Evolutionary conservation across 2,329 filamentous ascomycete genomes (phyloP), one percentile per base, ranked within the genome.

Genomic region (Cladophialophora bantiana): DNA sequence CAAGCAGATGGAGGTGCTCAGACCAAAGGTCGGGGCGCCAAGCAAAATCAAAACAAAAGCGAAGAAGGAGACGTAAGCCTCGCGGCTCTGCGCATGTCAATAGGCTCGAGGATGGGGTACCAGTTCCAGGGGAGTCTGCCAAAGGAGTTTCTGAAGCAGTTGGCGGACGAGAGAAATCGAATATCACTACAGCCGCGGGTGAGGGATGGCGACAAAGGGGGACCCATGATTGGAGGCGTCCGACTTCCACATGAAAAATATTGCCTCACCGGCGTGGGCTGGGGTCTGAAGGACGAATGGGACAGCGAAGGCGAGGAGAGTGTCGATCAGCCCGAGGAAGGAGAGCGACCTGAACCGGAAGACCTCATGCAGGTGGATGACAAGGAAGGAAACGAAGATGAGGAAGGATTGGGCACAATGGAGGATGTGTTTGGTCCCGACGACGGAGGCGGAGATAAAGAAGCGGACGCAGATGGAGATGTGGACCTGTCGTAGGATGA

Each of bases 191-290:
- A 84, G 54, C 82, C 84, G 56, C 67, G 74, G 26, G 62, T 73
- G 10, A 65, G 68, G 45, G 68, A 72, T 32, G 63, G 61, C 6
- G 69, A 73, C 62, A 75, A 68, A 67, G 61, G 60, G 26, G 77
- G 79, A 67, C 73, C 80, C 7, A 70, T 78, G 59, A 78, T 83
- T 71, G 81, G 82, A 73, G 87, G 87, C 2, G 79, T 89, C 66
- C 79, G 86, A 65, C 74, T 89, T 73, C 88, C 88, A 68, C 84
- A 85, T 13, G 88, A 89, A 81, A 79, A 86, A 75, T 89, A 88
- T 72, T 86, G 85, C 75, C 77, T 87, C 58, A 87, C 84, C 3
- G 86, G 86, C 0, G 79, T 80, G 7, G 84, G 82, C 38, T 88
- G 85, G 85, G 80, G 82, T 42, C 75, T 88, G 76, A 83, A 82